Conservation (phyloP, 176 grass and related monocot genomes). For the Triticum turgidum region DNA sequence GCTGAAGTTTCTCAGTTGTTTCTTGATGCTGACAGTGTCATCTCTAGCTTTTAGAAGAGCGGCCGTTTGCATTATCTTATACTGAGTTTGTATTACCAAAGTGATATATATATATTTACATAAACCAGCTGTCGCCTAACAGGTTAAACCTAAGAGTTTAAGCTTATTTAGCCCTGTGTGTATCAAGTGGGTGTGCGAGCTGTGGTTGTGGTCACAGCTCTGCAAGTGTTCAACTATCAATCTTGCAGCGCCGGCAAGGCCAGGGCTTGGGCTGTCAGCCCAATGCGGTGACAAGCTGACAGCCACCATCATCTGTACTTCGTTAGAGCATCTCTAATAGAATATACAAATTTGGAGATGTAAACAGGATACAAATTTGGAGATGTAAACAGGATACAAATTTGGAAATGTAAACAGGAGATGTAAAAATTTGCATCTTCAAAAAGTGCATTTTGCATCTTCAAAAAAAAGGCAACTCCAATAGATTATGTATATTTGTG, state of each 20-base stretch:
- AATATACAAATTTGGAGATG: no score
- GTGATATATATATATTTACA: background rate
- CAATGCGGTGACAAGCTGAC: background rate
- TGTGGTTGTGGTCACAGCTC: background rate
- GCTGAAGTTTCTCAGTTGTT: conserved; percentile 16
- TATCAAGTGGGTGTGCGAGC: background rate
- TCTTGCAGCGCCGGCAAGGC: background rate
- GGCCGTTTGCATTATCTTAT: background rate
- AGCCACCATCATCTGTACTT: background rate
- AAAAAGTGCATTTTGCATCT: no score
- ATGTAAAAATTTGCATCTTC: no score
- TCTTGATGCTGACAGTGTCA: background rate
- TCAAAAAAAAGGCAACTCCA: no score
- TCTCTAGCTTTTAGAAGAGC: background rate
- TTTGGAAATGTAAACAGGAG: no score
- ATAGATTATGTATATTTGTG: no score
- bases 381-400: no score
- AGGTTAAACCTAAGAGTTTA: background rate
- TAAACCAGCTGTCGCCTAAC: background rate
- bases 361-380: no score
- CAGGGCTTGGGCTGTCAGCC: background rate
- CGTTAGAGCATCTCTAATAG: no score
- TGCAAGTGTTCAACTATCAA: background rate
- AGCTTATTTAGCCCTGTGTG: background rate
- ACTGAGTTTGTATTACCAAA: background rate